Evolutionary conservation across 495 filamentous ascomycete species (phyloP).

Genomic region (Neurospora sublineolata): DNA sequence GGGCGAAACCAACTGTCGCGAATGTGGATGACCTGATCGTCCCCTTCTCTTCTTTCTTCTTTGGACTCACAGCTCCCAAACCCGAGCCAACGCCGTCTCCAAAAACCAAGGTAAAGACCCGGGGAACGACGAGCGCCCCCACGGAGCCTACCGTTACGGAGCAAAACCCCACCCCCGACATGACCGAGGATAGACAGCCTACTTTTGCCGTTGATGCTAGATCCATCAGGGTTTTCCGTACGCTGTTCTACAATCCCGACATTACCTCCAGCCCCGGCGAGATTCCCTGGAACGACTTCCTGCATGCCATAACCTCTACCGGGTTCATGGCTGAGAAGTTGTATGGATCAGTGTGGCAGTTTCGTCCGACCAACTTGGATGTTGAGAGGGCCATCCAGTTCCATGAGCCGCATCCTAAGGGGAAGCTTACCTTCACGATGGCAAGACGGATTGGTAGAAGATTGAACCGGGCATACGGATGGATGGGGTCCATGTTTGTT

Average conservation of each 20-base stretch:
- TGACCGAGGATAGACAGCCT: slow-evolving; percentile 9
- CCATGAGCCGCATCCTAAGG: slow-evolving; percentile 35
- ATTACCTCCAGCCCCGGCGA: slow-evolving; percentile 21
- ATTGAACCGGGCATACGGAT: slow-evolving; percentile 9
- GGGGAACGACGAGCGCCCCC: slow-evolving; percentile 13
- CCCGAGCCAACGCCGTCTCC: neutral
- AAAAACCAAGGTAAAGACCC: slow-evolving; percentile 33
- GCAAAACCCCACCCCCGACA: neutral
- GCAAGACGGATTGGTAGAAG: slow-evolving; percentile 10
- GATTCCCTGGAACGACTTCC: slow-evolving; percentile 41
- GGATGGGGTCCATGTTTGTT: slow-evolving; percentile 12
- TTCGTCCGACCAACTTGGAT: slow-evolving; percentile 27
- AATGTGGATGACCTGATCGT: slow-evolving; percentile 8
- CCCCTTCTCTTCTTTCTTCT: slow-evolving; percentile 8
- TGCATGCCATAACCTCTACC: slow-evolving; percentile 37
- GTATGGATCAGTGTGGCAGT: slow-evolving; percentile 44
- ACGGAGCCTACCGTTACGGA: neutral
- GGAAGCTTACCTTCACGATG: slow-evolving; percentile 1
- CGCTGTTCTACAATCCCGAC: slow-evolving; percentile 13
- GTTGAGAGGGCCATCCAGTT: slow-evolving; percentile 33
- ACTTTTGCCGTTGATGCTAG: slow-evolving; percentile 33
- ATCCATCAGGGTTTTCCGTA: slow-evolving; percentile 18
- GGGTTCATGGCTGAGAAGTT: slow-evolving; percentile 39
- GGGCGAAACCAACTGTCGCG: neutral
- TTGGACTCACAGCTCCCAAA: neutral